Evolutionary conservation across 1,139 yeast genomes (phyloP).

Genomic region (Scheffersomyces illinoinensis): DNA sequence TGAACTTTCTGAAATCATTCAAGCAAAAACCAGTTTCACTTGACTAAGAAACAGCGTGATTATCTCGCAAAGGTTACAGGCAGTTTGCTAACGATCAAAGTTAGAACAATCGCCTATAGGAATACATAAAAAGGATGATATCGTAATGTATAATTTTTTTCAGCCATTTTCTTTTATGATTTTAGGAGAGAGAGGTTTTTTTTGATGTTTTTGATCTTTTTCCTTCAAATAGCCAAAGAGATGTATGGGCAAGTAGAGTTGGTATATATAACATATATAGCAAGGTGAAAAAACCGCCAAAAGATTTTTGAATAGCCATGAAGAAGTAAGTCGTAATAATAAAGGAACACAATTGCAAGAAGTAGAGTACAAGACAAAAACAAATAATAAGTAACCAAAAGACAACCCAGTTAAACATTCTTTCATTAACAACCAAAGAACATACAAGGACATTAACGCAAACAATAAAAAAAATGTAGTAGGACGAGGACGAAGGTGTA

Average conservation of each 20-base stretch:
- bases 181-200: not conserved
- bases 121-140: not conserved
- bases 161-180: not conserved
- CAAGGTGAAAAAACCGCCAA: not conserved
- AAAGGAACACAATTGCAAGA: conserved; percentile 1
- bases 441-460: conserved; percentile 1
- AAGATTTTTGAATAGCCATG: not conserved
- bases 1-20: not conserved
- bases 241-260: not conserved
- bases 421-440: not conserved
- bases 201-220: not conserved
- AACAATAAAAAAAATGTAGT: not conserved
- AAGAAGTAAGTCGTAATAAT: not conserved
- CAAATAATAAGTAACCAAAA: not conserved
- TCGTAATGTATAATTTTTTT: not conserved
- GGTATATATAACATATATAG: not conserved
- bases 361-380: not conserved
- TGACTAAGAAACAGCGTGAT: not conserved
- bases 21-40: not conserved
- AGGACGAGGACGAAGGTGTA: not conserved
- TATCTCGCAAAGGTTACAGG: not conserved
- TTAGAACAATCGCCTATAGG: not conserved
- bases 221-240: not conserved
- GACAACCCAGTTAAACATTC: not conserved
- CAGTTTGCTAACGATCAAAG: not conserved